These are phyloP conservation scores for Poa annua DNA, from an alignment of 176 grass and related monocot species.

Conservation along the genomic window DNA sequence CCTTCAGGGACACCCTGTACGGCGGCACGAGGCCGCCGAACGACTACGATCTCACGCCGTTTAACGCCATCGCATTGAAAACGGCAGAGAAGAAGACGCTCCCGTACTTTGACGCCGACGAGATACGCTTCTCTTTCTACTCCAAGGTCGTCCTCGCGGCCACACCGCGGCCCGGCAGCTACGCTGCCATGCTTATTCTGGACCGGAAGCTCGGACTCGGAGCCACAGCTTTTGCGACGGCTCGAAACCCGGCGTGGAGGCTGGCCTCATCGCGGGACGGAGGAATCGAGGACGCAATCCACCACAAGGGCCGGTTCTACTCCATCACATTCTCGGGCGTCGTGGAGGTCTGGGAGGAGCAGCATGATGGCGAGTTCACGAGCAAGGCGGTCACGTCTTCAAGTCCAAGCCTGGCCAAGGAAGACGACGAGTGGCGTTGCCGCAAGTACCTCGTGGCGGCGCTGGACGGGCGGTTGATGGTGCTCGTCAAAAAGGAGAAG, in stretches of 20 bases:
- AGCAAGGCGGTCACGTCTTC: background rate
- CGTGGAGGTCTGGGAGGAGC: background rate
- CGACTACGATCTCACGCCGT: background rate
- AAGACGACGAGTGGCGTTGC: background rate
- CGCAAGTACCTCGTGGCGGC: background rate
- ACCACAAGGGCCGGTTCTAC: background rate
- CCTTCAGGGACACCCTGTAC: background rate
- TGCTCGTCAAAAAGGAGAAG: background rate
- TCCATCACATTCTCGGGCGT: background rate
- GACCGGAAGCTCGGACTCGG: background rate
- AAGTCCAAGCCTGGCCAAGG: background rate
- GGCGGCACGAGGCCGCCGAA: no score
- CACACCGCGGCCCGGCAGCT: background rate
- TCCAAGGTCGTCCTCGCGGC: conserved; percentile 3
- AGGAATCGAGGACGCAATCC: background rate
- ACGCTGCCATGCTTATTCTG: background rate
- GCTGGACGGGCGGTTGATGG: background rate
- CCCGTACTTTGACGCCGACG: no score
- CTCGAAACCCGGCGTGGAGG: background rate
- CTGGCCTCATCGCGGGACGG: background rate
- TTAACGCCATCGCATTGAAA: no score
- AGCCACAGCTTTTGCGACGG: background rate
- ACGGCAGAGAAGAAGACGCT: no score
- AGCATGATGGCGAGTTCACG: background rate
- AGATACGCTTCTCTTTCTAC: conserved; percentile 24